Evolutionary conservation across 306 rosid species (phyloP).

Genomic region (Cicer pinnatifidum): DNA sequence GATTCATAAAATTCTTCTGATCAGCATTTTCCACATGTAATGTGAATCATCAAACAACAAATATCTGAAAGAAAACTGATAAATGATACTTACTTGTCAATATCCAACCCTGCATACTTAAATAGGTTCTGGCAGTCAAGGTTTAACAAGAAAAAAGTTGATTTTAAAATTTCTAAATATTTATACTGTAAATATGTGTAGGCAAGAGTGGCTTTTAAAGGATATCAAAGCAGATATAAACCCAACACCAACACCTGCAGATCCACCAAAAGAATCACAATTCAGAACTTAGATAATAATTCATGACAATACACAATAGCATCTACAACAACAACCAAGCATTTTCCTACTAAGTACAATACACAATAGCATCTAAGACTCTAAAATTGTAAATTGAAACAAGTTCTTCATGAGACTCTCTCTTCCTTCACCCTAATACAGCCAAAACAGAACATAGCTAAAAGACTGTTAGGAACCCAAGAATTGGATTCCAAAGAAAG

Average conservation of each 20-base stretch:
- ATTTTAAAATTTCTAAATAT: conserved; percentile 34
- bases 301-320: conserved; percentile 8
- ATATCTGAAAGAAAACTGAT: conserved; percentile 40
- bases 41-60: conserved; percentile 34
- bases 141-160: conserved; percentile 53
- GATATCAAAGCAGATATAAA: conserved; percentile 98
- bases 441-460: conserved; percentile 32
- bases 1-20: conserved; percentile 39
- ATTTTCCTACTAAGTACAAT: background rate
- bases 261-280: conserved; percentile 41
- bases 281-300: conserved; percentile 47
- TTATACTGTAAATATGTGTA: conserved; percentile 34
- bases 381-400: conserved; percentile 14
- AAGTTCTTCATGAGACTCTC: background rate
- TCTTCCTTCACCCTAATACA: background rate
- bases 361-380: conserved; percentile 9
- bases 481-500: no score
- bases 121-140: conserved; percentile 85
- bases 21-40: conserved; percentile 43
- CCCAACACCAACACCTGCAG: conserved; percentile 97
- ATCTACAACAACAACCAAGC: background rate
- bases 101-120: conserved; percentile 98
- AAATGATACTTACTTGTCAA: conserved; percentile 79
- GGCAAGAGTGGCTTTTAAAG: conserved; percentile 55
- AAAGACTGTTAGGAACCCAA: conserved; percentile 9